Evolutionary conservation across 805 yeast species (phyloP), one percentile per base, ranked within the genome.

Genomic region (Lachancea sp.): DNA sequence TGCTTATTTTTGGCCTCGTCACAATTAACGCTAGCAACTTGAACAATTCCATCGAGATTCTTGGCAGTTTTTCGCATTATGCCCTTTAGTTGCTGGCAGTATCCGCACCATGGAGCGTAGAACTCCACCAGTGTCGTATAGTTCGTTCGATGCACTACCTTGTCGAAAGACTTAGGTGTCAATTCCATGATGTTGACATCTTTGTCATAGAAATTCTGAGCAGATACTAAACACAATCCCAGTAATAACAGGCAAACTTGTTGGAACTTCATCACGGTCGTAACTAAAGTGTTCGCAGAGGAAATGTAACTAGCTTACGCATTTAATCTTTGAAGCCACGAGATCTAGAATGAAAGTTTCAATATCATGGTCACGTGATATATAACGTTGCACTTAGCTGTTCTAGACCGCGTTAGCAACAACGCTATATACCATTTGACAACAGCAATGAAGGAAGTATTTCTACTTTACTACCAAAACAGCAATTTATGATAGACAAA

Each of bases 81-180:
- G 3, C 83, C 80, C 43, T 78, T 75, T 37, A 90, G 66, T 42
- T 77, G 72, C 52, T 79, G 73, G 64, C 98, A 90, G 62, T 90
- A 87, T 4, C 97, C 96, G 68, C 98, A 90, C 97, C 97, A 89
- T 28, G 97, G 96, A 4, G 97, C 97, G 61, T 83, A 89, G 62
- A 89, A 89, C 65, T 88, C 88, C 17, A 87, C 88, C 15, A 88
- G 64, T 1, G 95, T 64, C 2, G 95, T 83, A 52, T 86, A 83
- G 56, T 87, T 87, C 2, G 94, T 70, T 17, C 69, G 61, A 31
- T 77, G 69, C 3, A 89, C 77, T 36, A 80, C 82, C 41, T 74
- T 72, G 45, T 80, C 77, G 55, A 88, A 88, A 39, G 68, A 79
- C 12, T 67, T 50, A 2, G 78, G 64, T 17, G 72, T 69, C 29